Conservation (phyloP, 2,329 filamentous ascomycete species). For the Cladosporium sp. region DNA sequence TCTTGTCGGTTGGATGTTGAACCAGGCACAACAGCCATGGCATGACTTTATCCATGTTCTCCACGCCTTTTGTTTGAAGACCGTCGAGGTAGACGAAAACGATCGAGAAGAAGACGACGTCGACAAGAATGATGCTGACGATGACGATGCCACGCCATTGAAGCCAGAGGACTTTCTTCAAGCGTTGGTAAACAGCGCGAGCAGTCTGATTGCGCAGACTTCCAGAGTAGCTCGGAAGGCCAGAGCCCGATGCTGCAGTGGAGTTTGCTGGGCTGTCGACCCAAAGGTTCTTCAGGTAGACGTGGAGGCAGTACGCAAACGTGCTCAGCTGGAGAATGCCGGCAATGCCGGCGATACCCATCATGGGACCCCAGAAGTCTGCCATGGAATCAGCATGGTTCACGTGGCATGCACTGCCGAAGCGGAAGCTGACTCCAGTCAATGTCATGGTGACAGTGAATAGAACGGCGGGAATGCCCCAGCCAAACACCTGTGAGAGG, state of each 20-base stretch:
- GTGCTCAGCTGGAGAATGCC: slow-evolving; percentile 79
- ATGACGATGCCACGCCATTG: slow-evolving; percentile 94
- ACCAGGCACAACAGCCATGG: slow-evolving; percentile 73
- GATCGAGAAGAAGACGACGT: slow-evolving; percentile 90
- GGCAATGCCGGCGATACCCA: slow-evolving; percentile 71
- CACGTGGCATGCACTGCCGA: slow-evolving; percentile 88
- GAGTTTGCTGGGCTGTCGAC: slow-evolving; percentile 63
- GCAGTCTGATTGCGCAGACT: slow-evolving; percentile 78
- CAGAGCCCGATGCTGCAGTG: slow-evolving; percentile 59
- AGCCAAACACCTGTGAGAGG: slow-evolving; percentile 72
- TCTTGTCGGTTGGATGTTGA: slow-evolving; percentile 54
- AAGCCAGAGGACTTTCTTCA: slow-evolving; percentile 79
- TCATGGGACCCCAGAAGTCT: slow-evolving; percentile 84
- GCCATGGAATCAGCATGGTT: slow-evolving; percentile 81
- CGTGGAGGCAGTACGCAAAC: slow-evolving; percentile 84
- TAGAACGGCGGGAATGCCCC: slow-evolving; percentile 75
- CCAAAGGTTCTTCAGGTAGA: slow-evolving; percentile 78
- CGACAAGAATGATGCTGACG: slow-evolving; percentile 81
- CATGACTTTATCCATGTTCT: slow-evolving; percentile 52
- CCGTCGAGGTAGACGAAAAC: slow-evolving; percentile 87
- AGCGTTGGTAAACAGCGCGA: slow-evolving; percentile 79
- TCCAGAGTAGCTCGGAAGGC: slow-evolving; percentile 68
- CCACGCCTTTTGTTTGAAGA: slow-evolving; percentile 55
- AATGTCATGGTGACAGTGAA: slow-evolving; percentile 72
- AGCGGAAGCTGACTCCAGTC: slow-evolving; percentile 91